phyloP scores from a whole-genome alignment of 352 stramenopile genomes.

The Achlya hypogyna region DNA sequence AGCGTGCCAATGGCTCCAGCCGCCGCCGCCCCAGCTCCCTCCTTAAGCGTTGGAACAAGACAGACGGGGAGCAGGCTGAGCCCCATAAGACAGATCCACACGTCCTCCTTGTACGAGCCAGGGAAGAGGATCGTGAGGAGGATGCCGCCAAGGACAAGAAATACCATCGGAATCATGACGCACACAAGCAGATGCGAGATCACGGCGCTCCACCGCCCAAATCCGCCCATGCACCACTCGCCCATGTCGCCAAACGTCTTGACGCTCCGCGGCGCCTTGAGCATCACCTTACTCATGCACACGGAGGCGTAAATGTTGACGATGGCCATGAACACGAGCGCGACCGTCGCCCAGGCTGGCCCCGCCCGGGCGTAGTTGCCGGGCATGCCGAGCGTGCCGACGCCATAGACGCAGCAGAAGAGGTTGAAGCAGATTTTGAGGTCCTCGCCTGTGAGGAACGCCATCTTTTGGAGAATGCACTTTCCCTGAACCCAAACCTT shows the following conservation, averaged over 20 bases:
- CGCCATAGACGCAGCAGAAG: conserved; percentile 22
- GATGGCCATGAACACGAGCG: conserved; percentile 18
- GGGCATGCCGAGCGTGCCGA: conserved; percentile 22
- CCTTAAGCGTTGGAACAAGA: conserved; percentile 21
- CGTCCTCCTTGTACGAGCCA: neutral
- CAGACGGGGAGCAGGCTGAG: conserved; percentile 20
- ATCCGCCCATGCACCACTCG: conserved; percentile 21
- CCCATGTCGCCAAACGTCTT: conserved; percentile 23
- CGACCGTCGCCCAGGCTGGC: conserved; percentile 12
- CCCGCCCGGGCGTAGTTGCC: conserved; percentile 19
- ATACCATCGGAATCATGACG: conserved; percentile 16
- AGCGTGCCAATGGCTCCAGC: conserved; percentile 18
- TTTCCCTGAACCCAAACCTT: too few species aligned
- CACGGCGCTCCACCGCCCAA: conserved; percentile 15
- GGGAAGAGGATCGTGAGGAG: conserved; percentile 15
- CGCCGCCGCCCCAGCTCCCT: conserved; percentile 5
- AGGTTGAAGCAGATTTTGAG: conserved; percentile 21
- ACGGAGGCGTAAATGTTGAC: conserved; percentile 22
- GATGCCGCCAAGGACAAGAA: conserved; percentile 21
- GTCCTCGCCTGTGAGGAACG: conserved; percentile 13
- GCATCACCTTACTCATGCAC: conserved; percentile 12
- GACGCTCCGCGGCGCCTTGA: conserved; percentile 11
- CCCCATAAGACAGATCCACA: conserved; percentile 20
- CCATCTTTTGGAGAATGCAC: neutral
- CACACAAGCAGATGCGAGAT: conserved; percentile 19